Evolutionary conservation across 2,329 filamentous ascomycete genomes (phyloP), one percentile per base, ranked within the genome.

Genomic region (Thielaviopsis populi): DNA sequence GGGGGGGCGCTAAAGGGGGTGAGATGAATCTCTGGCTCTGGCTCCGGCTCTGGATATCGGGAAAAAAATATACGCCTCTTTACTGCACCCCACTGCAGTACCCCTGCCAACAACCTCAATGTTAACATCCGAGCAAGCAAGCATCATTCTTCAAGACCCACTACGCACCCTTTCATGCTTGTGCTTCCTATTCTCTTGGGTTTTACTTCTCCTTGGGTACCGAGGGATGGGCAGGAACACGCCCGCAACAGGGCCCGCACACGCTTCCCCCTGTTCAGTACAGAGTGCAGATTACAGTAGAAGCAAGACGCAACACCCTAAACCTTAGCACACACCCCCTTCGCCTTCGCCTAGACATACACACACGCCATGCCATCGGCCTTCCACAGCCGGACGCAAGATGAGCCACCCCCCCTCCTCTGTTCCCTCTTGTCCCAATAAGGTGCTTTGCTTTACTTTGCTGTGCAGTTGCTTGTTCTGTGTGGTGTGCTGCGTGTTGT

Each of bases 71-170:
- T 10, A 6, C 53, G 6, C 53, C 24, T 33, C 53, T 33, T n/a
- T 37, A 11, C 27, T 22, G 37, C 53, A 33, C 24, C 24, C 27
- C 27, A 30, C 37, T 15, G 15, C 8, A 10, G 17, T 56, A n/a
- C 53, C 53, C 53, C 53, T 37, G 24, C 53, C 30, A 27, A 15
- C 17, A 37, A 37, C 53, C 27, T n/a, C 17, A 56, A 56, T 56
- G 27, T 17, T 37, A 56, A 22, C 53, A 56, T 56, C 53, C 53
- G 53, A 56, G 53, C 53, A 17, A 56, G 53, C 15, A 54, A 54
- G 50, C 53, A 56, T 30, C 27, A 56, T 56, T 56, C 27, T 56
- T 56, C 53, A 56, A 56, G 53, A 56, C 53, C 53, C 53, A 56
- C 53, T 56, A 10, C 10, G 22, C 46, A 24, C 11, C 53, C n/a